Percentiles rank a stretch among this genome's conserved stretches.
phyloP scores from a whole-genome alignment of 2,329 filamentous ascomycete genomes.

The Aspergillus pseudonomiae region DNA sequence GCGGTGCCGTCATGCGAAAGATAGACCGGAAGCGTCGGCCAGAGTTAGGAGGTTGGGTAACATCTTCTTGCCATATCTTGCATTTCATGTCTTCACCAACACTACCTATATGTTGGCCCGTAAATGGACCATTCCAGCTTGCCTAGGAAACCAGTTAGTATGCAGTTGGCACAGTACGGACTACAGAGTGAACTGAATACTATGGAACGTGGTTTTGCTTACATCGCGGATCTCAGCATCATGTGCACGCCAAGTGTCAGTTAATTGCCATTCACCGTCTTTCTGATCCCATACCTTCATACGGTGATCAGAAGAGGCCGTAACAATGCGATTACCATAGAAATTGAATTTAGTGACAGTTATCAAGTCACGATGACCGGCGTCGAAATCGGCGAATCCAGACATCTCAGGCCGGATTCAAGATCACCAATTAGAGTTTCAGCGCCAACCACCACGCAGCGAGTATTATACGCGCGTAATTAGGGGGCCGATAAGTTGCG shows the following conservation, averaged over 20 bases:
- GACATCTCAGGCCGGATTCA: slow-evolving; percentile 36
- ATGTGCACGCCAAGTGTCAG: slow-evolving; percentile 88
- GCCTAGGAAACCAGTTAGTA: slow-evolving; percentile 58
- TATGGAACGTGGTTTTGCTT: slow-evolving; percentile 36
- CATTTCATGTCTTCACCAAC: slow-evolving; percentile 88
- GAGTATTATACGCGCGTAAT: slow-evolving; percentile 13
- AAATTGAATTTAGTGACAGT: slow-evolving; percentile 87
- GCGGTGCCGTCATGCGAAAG: slow-evolving; percentile 65
- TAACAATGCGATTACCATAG: slow-evolving; percentile 89
- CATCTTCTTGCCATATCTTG: slow-evolving; percentile 91
- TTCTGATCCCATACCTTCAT: slow-evolving; percentile 85
- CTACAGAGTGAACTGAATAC: slow-evolving; percentile 18
- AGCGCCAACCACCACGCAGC: slow-evolving; percentile 14
- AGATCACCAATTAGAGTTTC: slow-evolving; percentile 13
- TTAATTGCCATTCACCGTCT: slow-evolving; percentile 75
- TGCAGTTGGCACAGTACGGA: slow-evolving; percentile 19
- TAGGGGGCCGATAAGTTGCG: background rate
- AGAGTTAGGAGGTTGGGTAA: slow-evolving; percentile 70
- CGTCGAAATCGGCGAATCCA: slow-evolving; percentile 47
- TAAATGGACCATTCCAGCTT: slow-evolving; percentile 89
- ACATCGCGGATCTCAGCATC: slow-evolving; percentile 89
- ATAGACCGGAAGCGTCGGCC: slow-evolving; percentile 80
- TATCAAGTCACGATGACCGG: slow-evolving; percentile 65
- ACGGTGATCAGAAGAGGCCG: slow-evolving; percentile 87
- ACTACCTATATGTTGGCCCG: slow-evolving; percentile 85